Evolutionary conservation across 2,329 filamentous ascomycete species (phyloP).

Genomic region (Apiospora saccharicola): DNA sequence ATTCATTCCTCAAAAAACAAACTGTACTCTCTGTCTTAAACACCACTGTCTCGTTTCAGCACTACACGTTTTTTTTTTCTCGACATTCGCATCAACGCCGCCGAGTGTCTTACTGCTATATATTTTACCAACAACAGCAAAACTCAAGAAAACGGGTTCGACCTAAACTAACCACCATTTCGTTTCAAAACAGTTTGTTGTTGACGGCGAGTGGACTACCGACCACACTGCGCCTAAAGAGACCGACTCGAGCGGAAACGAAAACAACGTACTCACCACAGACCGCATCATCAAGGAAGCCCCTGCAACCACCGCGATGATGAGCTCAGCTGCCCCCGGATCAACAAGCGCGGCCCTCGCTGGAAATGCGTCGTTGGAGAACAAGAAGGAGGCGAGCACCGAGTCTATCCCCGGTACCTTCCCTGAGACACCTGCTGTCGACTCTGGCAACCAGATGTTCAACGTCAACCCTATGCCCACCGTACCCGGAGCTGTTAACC

Average conservation of each 20-base stretch:
- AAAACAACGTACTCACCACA: conserved; percentile 89
- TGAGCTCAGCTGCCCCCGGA: conserved; percentile 73
- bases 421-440: conserved; percentile 71
- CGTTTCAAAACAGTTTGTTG: conserved; percentile 76
- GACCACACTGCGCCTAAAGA: conserved; percentile 84
- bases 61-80: background rate
- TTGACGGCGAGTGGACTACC: conserved; percentile 88
- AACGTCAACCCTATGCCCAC: conserved; percentile 69
- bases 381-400: conserved; percentile 35
- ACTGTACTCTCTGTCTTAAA: background rate
- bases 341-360: conserved; percentile 77
- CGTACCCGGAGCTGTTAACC: conserved; percentile 74
- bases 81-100: background rate
- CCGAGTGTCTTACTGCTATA: conserved; percentile 8
- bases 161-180: background rate
- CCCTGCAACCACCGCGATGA: conserved; percentile 58
- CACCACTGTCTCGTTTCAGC: background rate
- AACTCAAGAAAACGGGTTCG: background rate
- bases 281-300: conserved; percentile 67
- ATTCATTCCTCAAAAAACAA: conserved; percentile 1
- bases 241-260: conserved; percentile 81
- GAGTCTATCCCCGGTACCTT: conserved; percentile 71
- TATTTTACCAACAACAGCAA: background rate
- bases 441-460: conserved; percentile 58
- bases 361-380: conserved; percentile 65